Conservation (phyloP, 768 basidiomycete species). For the Mycena floridula region DNA sequence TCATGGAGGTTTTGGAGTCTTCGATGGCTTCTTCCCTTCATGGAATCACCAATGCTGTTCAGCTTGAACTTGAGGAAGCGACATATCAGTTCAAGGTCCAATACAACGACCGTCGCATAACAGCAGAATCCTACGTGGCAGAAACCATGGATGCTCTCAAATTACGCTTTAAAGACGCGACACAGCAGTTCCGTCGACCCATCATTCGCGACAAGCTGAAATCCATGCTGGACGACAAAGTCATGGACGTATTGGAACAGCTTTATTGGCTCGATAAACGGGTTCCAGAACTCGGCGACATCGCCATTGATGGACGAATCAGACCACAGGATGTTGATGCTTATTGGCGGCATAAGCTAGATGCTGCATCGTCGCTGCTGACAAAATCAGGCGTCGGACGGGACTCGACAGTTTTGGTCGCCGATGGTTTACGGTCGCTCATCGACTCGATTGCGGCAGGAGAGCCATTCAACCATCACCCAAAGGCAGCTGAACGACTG, state of each 20-base stretch:
- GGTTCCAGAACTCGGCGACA: constrained; percentile 61
- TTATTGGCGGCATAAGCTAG: constrained; percentile 95
- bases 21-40: constrained; percentile 96
- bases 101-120: constrained; percentile 92
- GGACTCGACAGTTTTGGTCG: constrained; percentile 90
- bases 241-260: constrained; percentile 96
- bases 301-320: constrained; percentile 66
- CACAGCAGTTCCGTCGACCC: constrained; percentile 81
- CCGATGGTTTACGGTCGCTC: constrained; percentile 83
- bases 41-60: constrained; percentile 94
- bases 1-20: constrained; percentile 97
- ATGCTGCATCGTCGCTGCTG: constrained; percentile 85
- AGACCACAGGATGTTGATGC: constrained; percentile 75
- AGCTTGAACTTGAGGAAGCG: constrained; percentile 94
- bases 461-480: constrained; percentile 92
- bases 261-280: constrained; percentile 96
- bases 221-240: constrained; percentile 89
- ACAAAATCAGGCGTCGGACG: constrained; percentile 96
- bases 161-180: constrained; percentile 80
- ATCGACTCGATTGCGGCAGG: constrained; percentile 85
- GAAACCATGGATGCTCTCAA: constrained; percentile 95
- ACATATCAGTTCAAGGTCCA: constrained; percentile 99
- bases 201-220: constrained; percentile 86
- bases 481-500: constrained; percentile 81
- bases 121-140: constrained; percentile 95